phyloP scores from a whole-genome alignment of 2,329 filamentous ascomycete species.

The Ophiostoma sp. region DNA sequence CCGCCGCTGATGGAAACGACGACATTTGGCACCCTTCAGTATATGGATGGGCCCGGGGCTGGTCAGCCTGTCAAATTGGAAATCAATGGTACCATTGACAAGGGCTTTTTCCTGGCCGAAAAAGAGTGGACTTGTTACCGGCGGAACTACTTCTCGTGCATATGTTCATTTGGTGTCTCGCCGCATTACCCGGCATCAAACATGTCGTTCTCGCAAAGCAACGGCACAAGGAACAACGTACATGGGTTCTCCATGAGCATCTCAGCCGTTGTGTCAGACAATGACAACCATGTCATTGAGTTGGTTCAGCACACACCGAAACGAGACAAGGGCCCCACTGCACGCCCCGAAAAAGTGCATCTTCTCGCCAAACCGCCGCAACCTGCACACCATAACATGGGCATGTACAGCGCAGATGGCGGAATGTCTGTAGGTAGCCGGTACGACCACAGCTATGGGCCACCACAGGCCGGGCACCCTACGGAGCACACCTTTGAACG shows the following conservation, averaged over 20 bases:
- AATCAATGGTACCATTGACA: constrained; percentile 79
- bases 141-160: constrained; percentile 86
- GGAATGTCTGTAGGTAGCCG: constrained; percentile 28
- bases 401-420: constrained; percentile 42
- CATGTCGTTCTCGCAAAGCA: constrained; percentile 53
- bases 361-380: constrained; percentile 67
- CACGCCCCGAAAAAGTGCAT: constrained; percentile 68
- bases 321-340: constrained; percentile 81
- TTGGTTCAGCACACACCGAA: constrained; percentile 91
- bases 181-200: constrained; percentile 53
- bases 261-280: constrained; percentile 77
- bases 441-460: constrained; percentile 48
- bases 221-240: constrained; percentile 61
- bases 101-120: constrained; percentile 81
- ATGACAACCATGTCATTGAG: constrained; percentile 73
- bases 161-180: constrained; percentile 72
- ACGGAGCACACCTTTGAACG: constrained; percentile 73
- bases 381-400: constrained; percentile 46
- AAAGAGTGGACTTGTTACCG: constrained; percentile 90
- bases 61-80: constrained; percentile 63
- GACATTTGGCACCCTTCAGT: constrained; percentile 61
- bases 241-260: constrained; percentile 80
- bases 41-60: constrained; percentile 51
- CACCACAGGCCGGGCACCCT: constrained; percentile 43
- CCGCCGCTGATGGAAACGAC: constrained; percentile 55